Base-by-base conservation (phyloP, 192 early-diverging fungal species). In the Cetraspora pellucida region DNA sequence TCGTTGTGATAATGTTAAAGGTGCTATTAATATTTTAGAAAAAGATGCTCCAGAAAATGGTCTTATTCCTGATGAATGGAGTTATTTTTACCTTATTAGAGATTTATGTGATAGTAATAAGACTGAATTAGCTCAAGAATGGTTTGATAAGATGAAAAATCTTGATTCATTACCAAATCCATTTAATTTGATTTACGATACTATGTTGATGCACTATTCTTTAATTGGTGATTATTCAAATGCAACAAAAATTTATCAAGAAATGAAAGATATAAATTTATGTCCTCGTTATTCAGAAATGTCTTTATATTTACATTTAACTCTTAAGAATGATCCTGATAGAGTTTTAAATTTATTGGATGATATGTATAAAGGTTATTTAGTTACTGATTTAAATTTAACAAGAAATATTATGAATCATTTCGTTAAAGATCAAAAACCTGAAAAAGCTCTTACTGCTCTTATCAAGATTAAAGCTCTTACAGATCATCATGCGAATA, bases 1-100 rank as follows among this genome's bases (percentile, higher is more conserved):
- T 14, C 21, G 43, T 19, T 65, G 47, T 37, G 46, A 44, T 52
- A 58, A 76, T 21, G 17, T 65, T 27, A n/a, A 27, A 28, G 46
- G 28, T 31, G 61, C 74, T 19, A 47, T 66, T 31, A 17, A 76
- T 16, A 61, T 76, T 5, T 61, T 76, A 8, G 61, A 76, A 16
- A 52, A 66, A 23, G 47, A 17, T n/a, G 30, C 49, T 16, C 60
- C 60, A 11, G 61, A 76, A 21, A 49, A 14, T 21, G 49, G 49
- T 27, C 25, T 65, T 25, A n/a, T 21, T 14, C 19, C 74, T 13
- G 49, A 76, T 52, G 58, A 57, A 21, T 57, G 45, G 46, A 65
- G 23, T 31, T 76, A 76, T 76, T 10, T n/a, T 47, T 44, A 61
- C 16, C 50, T 76, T 13, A 76, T 76, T 28, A 63, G 43, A 30